Conservation (phyloP, 2,329 filamentous ascomycete genomes). For the Epichloe bromicola region DNA sequence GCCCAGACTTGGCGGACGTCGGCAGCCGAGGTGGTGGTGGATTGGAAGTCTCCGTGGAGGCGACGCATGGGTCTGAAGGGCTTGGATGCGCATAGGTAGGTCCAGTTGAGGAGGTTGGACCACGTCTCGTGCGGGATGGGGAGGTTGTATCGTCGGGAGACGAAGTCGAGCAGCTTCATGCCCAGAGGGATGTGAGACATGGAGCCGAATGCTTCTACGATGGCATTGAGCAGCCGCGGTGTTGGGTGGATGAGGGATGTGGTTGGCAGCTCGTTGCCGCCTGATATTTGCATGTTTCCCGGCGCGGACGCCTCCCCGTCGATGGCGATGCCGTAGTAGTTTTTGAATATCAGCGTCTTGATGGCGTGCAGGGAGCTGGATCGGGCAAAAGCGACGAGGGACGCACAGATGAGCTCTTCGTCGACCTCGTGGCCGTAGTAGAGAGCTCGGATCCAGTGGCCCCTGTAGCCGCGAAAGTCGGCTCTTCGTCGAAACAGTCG, state of each 20-base stretch:
- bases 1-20: conserved; percentile 43
- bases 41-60: conserved; percentile 14
- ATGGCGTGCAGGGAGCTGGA: conserved; percentile 22
- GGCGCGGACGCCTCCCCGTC: conserved; percentile 5
- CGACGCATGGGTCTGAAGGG: conserved; percentile 24
- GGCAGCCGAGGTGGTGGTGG: conserved; percentile 22
- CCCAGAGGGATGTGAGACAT: conserved; percentile 50
- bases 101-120: conserved; percentile 55
- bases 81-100: conserved; percentile 40
- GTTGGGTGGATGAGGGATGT: conserved; percentile 47
- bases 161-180: conserved; percentile 44
- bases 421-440: conserved; percentile 18
- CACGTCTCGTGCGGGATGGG: conserved; percentile 45
- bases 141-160: conserved; percentile 48
- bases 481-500: conserved; percentile 15
- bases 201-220: conserved; percentile 57
- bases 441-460: conserved; percentile 16
- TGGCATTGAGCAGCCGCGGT: conserved; percentile 42
- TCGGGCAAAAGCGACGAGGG: conserved; percentile 30
- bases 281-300: conserved; percentile 14
- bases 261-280: conserved; percentile 25
- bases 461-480: conserved; percentile 13
- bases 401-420: conserved; percentile 27
- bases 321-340: conserved; percentile 19
- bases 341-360: conserved; percentile 18